Evolutionary conservation across 2,329 filamentous ascomycete species (phyloP), one percentile per base, ranked within the genome.

Genomic region (Dryadomyces quercus-mongolicae): DNA sequence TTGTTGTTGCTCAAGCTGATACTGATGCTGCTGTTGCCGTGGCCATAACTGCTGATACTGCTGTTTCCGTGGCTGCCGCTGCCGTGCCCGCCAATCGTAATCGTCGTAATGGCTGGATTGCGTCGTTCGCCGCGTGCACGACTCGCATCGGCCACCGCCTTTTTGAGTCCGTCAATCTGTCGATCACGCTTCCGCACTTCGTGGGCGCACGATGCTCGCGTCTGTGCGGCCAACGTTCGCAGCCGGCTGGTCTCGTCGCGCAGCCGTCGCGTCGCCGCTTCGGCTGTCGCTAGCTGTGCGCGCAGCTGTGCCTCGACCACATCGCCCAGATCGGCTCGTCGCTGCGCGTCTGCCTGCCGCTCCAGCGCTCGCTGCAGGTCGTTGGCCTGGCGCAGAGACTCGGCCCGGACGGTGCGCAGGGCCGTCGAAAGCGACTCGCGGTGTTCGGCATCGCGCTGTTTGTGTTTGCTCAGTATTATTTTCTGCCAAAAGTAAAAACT

Each of bases 181-280:
- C 89, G 76, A 65, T 98, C 93, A 45, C 92, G 82, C 64, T 94
- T 92, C 57, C 92, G 84, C 48, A 96, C 81, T 64, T 98, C 93
- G 60, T 89, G 95, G 51, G 89, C 85, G 68, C 91, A 97, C 59
- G 91, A 84, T 7, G 86, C 81, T 57, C 92, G 83, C 2, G 93
- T 86, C 68, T 97, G 92, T 34, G 85, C 80, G 2, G 95, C 82
- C 2, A 87, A 80, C 0, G 82, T 77, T 66, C 92, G 94, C 67
- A 92, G 81, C 51, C 86, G 83, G 22, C 81, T 76, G 59, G 91
- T 78, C 64, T 97, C 90, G 36, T 95, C 91, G 62, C 90, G 90
- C 55, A 96, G 71, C n/a, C 79, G 79, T 59, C 86, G 82, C 40
- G 86, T 80, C 1, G 82, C 81, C 4, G 81, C 76, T 64, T 96